Evolutionary conservation across 129 eudicot species (phyloP).

Genomic region (Flaveria bidentis): DNA sequence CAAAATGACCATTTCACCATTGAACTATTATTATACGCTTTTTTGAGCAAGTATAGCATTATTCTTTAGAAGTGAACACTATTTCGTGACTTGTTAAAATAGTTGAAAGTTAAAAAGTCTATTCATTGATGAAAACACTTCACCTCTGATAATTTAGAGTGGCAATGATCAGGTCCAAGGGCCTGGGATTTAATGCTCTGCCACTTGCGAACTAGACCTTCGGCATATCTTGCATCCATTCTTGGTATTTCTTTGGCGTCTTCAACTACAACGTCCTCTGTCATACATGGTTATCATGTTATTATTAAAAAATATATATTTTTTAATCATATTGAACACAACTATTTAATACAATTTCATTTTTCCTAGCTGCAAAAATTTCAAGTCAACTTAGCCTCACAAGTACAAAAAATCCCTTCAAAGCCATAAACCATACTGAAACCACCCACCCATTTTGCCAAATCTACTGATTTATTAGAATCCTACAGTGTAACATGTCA

Average conservation of each 20-base stretch:
- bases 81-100: background rate
- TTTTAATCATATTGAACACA: background rate
- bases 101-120: background rate
- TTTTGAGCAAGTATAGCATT: background rate
- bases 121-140: conserved; percentile 8
- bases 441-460: background rate
- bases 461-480: background rate
- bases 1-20: background rate
- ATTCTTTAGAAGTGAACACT: too few relatives aligned
- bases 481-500: conserved; percentile 9
- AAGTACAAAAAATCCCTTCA: background rate
- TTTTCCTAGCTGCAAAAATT: background rate
- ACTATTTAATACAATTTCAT: background rate
- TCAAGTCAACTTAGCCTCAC: background rate
- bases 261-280: conserved; percentile 58
- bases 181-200: conserved; percentile 84
- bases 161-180: conserved; percentile 81
- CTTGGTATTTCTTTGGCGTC: conserved; percentile 55
- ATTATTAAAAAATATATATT: background rate
- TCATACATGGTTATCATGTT: conserved; percentile 9
- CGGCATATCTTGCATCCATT: conserved; percentile 96
- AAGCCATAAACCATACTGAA: background rate
- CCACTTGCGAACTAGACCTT: conserved; percentile 88
- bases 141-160: conserved; percentile 75
- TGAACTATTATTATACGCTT: background rate